Base-by-base conservation (phyloP, 768 basidiomycete genomes). In the Trametes meyenii region DNA sequence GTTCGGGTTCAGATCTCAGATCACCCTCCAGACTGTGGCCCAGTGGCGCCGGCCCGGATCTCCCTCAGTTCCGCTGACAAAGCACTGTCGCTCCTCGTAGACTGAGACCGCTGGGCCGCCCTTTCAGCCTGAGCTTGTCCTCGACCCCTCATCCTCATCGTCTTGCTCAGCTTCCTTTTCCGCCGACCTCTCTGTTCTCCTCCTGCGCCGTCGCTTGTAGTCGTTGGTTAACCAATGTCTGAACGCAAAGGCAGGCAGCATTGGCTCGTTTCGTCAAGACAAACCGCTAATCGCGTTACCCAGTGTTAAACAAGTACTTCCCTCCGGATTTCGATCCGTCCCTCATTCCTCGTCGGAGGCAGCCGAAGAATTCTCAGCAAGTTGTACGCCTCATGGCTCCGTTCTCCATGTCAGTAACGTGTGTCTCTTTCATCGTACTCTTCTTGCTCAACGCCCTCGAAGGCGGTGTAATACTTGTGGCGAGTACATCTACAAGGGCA, bases 341-440 rank as follows among this genome's bases (percentile, higher is more conserved):
- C 67, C 90, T 97, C 76, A 98, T 98, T 74, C 93, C 93, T 24
- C 84, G 96, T 65, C 80, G 95, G 70, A 94, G 90, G 74, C 84
- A 87, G 64, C 90, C 92, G 58, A 94, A 91, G 83, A 96, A 96
- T 75, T 90, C 91, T 14, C 97, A 99, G 72, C 94, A 97, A 78
- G 92, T 96, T 61, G 94, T 99, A 61, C 92, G 96, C 81, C 84
- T 99, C 50, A 99, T 99, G 97, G 96, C 97, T 3, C 97, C 97
- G 0, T 99, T 98, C 74, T 96, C 94, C 4, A 99, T 99, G 97
- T 89, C 75, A 66, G 85, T 77, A 14, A 39, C 39, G 2, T 48
- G 11, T 13, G 23, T 21, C 54, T 8, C 39, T 23, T 0, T 1
- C 44, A 7, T 44, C 14, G 5, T 2, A 17, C 13, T 42, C 6